Percentiles rank a stretch among this genome's conserved stretches.
These are phyloP conservation scores for Phaeotremella skinneri DNA, from an alignment of 768 basidiomycete species.

Conservation along the genomic window DNA sequence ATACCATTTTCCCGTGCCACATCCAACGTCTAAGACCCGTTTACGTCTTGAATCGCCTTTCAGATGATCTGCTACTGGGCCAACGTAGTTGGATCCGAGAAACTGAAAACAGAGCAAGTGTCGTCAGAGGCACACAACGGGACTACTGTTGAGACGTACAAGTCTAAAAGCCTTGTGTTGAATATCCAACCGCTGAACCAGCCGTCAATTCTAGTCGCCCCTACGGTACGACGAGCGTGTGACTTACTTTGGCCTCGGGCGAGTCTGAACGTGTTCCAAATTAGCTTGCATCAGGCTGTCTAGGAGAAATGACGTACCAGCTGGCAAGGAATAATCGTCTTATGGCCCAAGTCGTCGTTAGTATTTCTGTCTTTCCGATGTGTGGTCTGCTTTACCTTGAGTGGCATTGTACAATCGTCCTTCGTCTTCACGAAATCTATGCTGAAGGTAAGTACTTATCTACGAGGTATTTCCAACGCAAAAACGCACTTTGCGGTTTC, in stretches of 20 bases:
- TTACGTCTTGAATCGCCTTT: not conserved
- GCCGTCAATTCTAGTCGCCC: not conserved
- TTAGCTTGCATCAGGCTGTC: conserved; percentile 2
- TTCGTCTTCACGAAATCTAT: conserved; percentile 13
- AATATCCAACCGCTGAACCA: conserved; percentile 6
- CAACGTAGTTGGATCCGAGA: not conserved
- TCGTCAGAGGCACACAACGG: not conserved
- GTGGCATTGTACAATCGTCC: conserved; percentile 10
- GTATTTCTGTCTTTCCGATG: no score
- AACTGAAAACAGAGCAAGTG: not conserved
- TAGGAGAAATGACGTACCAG: conserved; percentile 5
- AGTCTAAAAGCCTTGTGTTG: conserved; percentile 17
- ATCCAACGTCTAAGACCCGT: conserved; percentile 17
- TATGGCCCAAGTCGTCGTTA: no score
- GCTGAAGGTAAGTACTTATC: not conserved
- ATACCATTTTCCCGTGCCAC: conserved; percentile 18
- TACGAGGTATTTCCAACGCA: no score
- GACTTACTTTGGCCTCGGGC: not conserved
- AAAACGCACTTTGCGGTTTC: conserved; percentile 4
- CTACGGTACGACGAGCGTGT: not conserved
- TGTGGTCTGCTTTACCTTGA: conserved; percentile 9
- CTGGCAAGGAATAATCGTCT: conserved; percentile 19
- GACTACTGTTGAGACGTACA: conserved; percentile 4
- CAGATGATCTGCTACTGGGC: not conserved
- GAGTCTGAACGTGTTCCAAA: not conserved